These are phyloP conservation scores for Periconia sp. DNA, from an alignment of 2,329 filamentous ascomycete genomes.

Conservation along the genomic window DNA sequence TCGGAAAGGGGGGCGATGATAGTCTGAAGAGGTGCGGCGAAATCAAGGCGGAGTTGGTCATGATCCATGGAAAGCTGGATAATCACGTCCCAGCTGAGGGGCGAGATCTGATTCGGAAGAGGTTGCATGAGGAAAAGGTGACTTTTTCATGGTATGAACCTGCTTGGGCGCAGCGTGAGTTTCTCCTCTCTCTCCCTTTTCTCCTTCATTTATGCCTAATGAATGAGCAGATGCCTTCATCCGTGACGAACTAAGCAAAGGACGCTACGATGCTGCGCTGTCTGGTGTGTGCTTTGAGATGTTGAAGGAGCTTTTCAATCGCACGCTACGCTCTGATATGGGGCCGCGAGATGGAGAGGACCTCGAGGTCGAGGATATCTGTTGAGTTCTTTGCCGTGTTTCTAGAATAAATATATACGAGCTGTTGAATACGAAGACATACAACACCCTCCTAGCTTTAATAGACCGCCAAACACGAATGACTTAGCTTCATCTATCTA, in stretches of 20 bases:
- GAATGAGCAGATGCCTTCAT: constrained; percentile 73
- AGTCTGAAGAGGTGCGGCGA: constrained; percentile 62
- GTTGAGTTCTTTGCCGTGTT: constrained; percentile 32
- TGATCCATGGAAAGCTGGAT: constrained; percentile 92
- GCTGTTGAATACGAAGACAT: too few species aligned
- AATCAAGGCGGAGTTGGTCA: constrained; percentile 76
- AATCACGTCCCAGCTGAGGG: constrained; percentile 85
- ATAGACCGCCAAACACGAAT: too few species aligned
- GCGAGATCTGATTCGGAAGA: constrained; percentile 79
- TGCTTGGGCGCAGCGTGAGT: constrained; percentile 82
- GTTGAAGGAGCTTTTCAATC: constrained; percentile 79
- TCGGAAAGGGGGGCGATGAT: constrained; percentile 70
- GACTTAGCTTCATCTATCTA: too few species aligned
- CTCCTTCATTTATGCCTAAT: not conserved
- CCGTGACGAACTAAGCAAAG: constrained; percentile 87
- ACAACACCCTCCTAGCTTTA: too few species aligned
- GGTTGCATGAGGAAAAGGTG: constrained; percentile 73
- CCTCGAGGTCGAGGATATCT: constrained; percentile 71
- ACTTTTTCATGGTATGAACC: constrained; percentile 84
- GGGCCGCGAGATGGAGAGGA: constrained; percentile 66
- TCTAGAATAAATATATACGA: too few species aligned
- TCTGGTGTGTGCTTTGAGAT: constrained; percentile 90
- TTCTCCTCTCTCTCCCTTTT: not conserved
- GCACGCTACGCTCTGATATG: constrained; percentile 76
- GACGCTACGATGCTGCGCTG: constrained; percentile 87